These are phyloP conservation scores for Cystobasidium tubakii DNA, from an alignment of 768 basidiomycete species.

Conservation along the genomic window DNA sequence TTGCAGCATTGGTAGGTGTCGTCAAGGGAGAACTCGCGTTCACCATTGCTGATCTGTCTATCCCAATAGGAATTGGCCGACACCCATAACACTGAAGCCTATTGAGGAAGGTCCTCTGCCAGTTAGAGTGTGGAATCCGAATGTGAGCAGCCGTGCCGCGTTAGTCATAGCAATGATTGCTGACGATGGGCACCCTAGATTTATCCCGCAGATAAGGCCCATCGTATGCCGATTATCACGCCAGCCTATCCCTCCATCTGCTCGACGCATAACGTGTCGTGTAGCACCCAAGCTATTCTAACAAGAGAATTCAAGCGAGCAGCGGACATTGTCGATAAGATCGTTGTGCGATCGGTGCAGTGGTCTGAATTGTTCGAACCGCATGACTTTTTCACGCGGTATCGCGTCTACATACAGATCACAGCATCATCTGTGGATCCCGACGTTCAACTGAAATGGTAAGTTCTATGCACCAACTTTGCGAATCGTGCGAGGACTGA, in stretches of 20 bases:
- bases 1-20: constrained; percentile 83
- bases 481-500: no score
- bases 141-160: constrained; percentile 54
- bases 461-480: constrained; percentile 44
- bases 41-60: neutral
- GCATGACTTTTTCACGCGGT: constrained; percentile 95
- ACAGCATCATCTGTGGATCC: constrained; percentile 78
- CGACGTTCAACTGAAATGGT: constrained; percentile 93
- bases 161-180: neutral
- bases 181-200: constrained; percentile 53
- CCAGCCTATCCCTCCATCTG: constrained; percentile 99
- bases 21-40: neutral
- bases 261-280: constrained; percentile 93
- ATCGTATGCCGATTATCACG: constrained; percentile 98
- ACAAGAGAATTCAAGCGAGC: constrained; percentile 92
- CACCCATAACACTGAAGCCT: constrained; percentile 92
- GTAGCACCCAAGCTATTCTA: constrained; percentile 91
- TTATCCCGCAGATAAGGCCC: constrained; percentile 85
- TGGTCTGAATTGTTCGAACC: constrained; percentile 94
- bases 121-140: constrained; percentile 78
- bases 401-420: constrained; percentile 91
- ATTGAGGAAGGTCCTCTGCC: constrained; percentile 63
- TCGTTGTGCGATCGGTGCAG: constrained; percentile 70
- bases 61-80: constrained; percentile 80
- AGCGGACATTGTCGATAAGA: constrained; percentile 85